Evolutionary conservation across 2,329 filamentous ascomycete genomes (phyloP).

Genomic region (Cladosporium sp.): DNA sequence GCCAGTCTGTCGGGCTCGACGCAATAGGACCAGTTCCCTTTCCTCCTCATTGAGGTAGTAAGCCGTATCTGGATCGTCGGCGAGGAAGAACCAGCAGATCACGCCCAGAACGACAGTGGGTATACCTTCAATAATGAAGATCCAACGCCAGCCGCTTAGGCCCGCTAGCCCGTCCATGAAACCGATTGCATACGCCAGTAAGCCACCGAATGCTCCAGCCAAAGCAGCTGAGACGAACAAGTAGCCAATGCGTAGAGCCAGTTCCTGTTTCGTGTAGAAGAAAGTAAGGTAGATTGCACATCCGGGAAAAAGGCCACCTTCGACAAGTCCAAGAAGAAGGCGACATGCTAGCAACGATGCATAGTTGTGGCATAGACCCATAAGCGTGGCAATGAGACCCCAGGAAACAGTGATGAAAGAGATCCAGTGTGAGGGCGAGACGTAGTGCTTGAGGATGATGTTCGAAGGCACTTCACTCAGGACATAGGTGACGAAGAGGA

Average conservation of each 20-base stretch:
- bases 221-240: conserved; percentile 67
- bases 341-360: conserved; percentile 63
- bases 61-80: conserved; percentile 62
- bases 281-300: conserved; percentile 66
- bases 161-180: conserved; percentile 65
- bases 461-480: conserved; percentile 43
- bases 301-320: conserved; percentile 67
- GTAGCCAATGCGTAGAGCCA: conserved; percentile 67
- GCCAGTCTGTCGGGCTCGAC: conserved; percentile 48
- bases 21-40: conserved; percentile 50
- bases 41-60: conserved; percentile 58
- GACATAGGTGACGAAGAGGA: conserved; percentile 44
- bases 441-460: conserved; percentile 41
- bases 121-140: conserved; percentile 60
- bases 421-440: conserved; percentile 37
- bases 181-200: conserved; percentile 69
- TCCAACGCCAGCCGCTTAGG: conserved; percentile 65
- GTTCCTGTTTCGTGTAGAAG: conserved; percentile 70
- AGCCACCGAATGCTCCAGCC: conserved; percentile 66
- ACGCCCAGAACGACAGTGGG: conserved; percentile 53
- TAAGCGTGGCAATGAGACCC: conserved; percentile 64
- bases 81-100: conserved; percentile 49
- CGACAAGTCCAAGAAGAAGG: conserved; percentile 62
- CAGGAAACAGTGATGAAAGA: conserved; percentile 57
- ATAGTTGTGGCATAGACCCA: conserved; percentile 63